Base-by-base conservation (phyloP, 768 basidiomycete species). In the Cystobasidium ongulense region DNA sequence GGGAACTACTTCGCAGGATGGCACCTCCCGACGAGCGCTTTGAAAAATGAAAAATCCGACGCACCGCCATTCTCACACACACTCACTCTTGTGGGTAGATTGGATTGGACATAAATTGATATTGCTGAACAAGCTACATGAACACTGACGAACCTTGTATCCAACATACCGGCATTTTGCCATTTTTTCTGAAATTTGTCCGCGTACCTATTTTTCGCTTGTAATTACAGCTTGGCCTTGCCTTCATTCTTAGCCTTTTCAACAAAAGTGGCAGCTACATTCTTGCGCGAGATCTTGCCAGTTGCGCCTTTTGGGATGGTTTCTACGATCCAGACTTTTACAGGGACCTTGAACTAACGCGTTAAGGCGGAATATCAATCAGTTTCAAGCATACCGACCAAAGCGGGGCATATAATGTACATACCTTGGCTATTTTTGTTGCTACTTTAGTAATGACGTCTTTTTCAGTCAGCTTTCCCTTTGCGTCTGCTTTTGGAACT, bases 251-350 rank as follows among this genome's bases (percentile, higher is more conserved):
- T 52, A 29, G 75, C 76, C 31, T 73, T 59, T 72, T 75, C 70
- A 52, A 74, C 41, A 36, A 77, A 77, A 1, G 70, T 71, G n/a
- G 67, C 73, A n/a, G 77, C 72, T 41, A 78, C 72, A 43, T 76
- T 74, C 71, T 74, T 73, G 29, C 77, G 72, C 63, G 76, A 76
- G 38, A 78, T 76, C 72, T 78, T 78, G 57, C 77, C 77, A 1
- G 77, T 78, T 23, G 77, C 77, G n/a, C 76, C 76, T 63, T 78
- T 78, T 5, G 77, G 77, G 46, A 78, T 78, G 17, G 72, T 27
- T 23, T 76, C 74, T 18, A 76, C 73, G 68, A 78, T 68, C 66
- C 76, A 76, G 57, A 78, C 33, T n/a, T 64, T 29, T 15, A 72
- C 73, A 2, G 77, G 77, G 21, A 75, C 64, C 53, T 78, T 78